Evolutionary conservation across 106 monocot genomes (phyloP), one percentile per base, ranked within the genome.

Genomic region (Amphibolis antarctica): DNA sequence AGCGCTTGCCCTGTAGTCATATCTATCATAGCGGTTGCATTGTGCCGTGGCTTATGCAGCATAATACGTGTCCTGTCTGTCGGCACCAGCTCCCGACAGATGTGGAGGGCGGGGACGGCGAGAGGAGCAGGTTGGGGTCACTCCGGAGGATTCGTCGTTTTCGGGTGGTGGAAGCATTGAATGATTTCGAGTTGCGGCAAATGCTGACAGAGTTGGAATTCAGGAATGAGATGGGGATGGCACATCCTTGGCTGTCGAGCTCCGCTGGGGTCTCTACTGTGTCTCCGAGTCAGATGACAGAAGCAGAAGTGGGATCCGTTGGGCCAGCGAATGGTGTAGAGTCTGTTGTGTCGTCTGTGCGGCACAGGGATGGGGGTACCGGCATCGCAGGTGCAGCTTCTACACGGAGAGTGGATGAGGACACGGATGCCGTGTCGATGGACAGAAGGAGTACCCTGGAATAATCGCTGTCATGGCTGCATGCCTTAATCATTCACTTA

Each of bases 61-160:
- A 71, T 59, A 90, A 85, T 25, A 83, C 89, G 3, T 90, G 89
- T 53, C 89, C 89, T 5, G 78, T 90, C 14, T 90, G 89, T 74
- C 82, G 89, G 18, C 73, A 25, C 43, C 55, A 50, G 22, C 55
- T 74, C 54, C 74, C 72, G 72, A 0, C 26, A 56, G 64, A 55
- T 4, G 46, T 13, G 11, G 18, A 18, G 19, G 60, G 27, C 20
- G 22, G 12, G 60, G 42, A 15, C 19, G 19, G 19, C 19, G 12
- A 22, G 60, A 60, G 43, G 42, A 10, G 42, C 6, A 18, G 0
- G 36, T 7, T 7, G 2, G 36, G 36, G 2, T 2, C 4, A 4
- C 4, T 2, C 7, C 2, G 36, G 36, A 36, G 36, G 36, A n/a
- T n/a, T n/a, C n/a, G n/a, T n/a, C n/a, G n/a, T 36, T 58, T 58